Base-by-base conservation (phyloP, 148 eudicot species). In the Rhododendron molle region DNA sequence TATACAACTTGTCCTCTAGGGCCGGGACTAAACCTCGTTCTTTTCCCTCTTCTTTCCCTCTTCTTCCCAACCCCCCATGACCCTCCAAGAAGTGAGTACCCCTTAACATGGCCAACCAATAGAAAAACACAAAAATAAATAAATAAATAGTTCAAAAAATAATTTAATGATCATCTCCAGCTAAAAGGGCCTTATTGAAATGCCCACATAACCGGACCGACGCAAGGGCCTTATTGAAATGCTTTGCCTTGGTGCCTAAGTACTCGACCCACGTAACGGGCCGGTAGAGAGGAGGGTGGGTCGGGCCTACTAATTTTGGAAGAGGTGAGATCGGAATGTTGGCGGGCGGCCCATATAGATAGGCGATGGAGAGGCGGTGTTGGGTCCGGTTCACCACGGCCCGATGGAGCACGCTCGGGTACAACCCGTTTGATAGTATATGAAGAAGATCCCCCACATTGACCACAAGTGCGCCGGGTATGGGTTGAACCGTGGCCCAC, bases 391-490 rank as follows among this genome's bases (percentile, higher is more conserved):
- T 97, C 81, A 95, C 99, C 87, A 93, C 67, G 18, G 92, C 99
- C 76, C 96, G 96, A 44, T 97, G 99, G 83, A 94, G 89, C 80
- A 93, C 98, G 72, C 95, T 94, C 12, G 88, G 89, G 89, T 91
- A 95, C 81, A 50, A 80, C 86, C 98, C 99, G 77, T 97, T 97
- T 2, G 99, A 93, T 47, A 97, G 83, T 80, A 97, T 97, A 87
- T 97, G 98, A 34, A 97, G 89, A 2, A 97, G 90, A 86, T 97
- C 99, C 1, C 98, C 99, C 0, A 93, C 85, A 84, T 97, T 94
- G 81, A 97, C 85, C 46, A 94, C 93, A 6, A 97, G 94, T 2
- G 94, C 95, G 0, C 94, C 93, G 3, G 87, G 88, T 34, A 89
- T 62, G 0, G 99, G 99, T 10, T 89, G 93, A 83, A 94, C 98